Conservation (phyloP, 371 early-diverging fungal genomes). For the Phascolomyces articulosus region DNA sequence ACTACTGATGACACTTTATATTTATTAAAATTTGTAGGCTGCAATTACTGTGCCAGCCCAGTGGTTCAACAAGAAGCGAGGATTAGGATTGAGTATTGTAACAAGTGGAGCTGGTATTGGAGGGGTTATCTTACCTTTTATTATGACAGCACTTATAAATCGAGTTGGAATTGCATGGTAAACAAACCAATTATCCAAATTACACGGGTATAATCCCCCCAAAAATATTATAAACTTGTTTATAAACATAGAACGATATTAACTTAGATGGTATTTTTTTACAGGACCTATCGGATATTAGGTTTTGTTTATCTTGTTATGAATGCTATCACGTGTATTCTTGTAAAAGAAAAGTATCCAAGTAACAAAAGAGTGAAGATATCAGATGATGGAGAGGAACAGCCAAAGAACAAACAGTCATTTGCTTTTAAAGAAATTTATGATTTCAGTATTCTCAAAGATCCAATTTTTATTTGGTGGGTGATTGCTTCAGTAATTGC, state of each 20-base stretch:
- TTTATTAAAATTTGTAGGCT: too few species aligned
- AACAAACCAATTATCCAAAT: too few species aligned
- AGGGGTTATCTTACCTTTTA: constrained; percentile 70
- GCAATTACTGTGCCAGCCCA: constrained; percentile 58
- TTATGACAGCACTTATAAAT: constrained; percentile 60
- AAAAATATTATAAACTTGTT: too few species aligned
- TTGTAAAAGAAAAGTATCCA: constrained; percentile 24
- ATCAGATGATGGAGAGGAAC: constrained; percentile 5
- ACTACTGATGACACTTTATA: too few species aligned
- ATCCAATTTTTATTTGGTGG: constrained; percentile 12
- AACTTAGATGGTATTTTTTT: too few species aligned
- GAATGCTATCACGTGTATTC: constrained; percentile 16
- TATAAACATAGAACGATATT: too few species aligned
- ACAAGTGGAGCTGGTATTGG: constrained; percentile 83
- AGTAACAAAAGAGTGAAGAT: background rate
- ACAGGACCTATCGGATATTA: constrained; percentile 26
- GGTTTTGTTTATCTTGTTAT: constrained; percentile 17
- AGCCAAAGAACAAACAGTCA: constrained; percentile 9
- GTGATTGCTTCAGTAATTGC: constrained; percentile 14
- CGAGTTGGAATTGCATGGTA: constrained; percentile 58
- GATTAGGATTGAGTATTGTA: constrained; percentile 76
- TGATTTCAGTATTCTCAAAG: constrained; percentile 15
- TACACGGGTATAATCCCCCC: constrained; percentile 7
- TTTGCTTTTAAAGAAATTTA: constrained; percentile 21
- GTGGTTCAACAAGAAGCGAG: constrained; percentile 73